Evolutionary conservation across 2,329 filamentous ascomycete species (phyloP).

Genomic region (Chaetothyriales sp.): DNA sequence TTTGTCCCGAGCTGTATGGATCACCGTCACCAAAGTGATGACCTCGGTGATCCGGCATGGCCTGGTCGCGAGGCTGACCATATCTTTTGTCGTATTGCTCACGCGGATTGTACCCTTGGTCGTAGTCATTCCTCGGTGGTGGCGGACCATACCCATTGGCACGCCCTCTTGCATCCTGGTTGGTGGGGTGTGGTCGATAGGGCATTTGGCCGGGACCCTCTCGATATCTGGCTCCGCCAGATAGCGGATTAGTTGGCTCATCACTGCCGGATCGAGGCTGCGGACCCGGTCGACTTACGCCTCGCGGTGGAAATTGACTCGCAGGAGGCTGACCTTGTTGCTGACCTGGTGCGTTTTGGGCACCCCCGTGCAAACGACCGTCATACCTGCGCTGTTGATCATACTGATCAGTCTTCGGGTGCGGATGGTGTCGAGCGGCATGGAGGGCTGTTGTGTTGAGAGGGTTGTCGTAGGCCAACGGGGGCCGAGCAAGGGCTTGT

Average conservation of each 20-base stretch:
- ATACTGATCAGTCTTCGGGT: conserved; percentile 3
- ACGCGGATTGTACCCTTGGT: conserved; percentile 1
- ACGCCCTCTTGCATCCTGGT: background rate
- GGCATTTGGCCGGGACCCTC: background rate
- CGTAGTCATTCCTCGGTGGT: background rate
- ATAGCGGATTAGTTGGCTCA: background rate
- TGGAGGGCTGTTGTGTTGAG: conserved; percentile 1
- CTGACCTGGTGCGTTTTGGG: background rate
- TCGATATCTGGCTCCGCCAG: background rate
- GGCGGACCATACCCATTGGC: background rate
- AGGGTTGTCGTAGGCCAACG: background rate
- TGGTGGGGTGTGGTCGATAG: background rate
- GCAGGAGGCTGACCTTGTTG: conserved; percentile 2
- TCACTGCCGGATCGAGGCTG: background rate
- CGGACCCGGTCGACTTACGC: conserved; percentile 8
- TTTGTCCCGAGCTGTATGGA: background rate
- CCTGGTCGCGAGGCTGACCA: conserved; percentile 8
- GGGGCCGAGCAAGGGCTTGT: background rate
- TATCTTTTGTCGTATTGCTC: conserved; percentile 13
- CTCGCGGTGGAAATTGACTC: conserved; percentile 13
- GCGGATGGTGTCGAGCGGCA: background rate
- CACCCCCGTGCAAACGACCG: no score
- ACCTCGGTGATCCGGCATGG: conserved; percentile 8
- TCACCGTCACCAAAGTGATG: background rate
- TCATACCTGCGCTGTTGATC: conserved; percentile 2